These are phyloP conservation scores for Pezicula neosporulosa DNA, from an alignment of 2,329 filamentous ascomycete genomes.

Conservation along the genomic window DNA sequence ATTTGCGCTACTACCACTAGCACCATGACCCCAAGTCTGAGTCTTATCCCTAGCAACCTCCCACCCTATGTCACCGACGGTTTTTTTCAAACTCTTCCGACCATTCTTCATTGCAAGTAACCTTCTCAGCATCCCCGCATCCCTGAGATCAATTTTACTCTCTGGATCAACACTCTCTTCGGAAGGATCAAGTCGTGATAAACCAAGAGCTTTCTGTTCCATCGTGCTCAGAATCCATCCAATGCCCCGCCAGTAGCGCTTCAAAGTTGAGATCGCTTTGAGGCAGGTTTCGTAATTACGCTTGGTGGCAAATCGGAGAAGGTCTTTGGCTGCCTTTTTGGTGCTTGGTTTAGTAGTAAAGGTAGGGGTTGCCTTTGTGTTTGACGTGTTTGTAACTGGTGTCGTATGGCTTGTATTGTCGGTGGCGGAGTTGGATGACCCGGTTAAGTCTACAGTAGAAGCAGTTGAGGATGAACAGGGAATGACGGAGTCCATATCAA, in stretches of 20 bases:
- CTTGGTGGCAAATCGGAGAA: neutral
- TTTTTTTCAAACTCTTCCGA: neutral
- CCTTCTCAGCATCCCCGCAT: neutral
- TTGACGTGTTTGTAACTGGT: too few species aligned
- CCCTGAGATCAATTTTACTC: neutral
- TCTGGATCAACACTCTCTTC: conserved; percentile 4
- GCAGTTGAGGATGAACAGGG: neutral
- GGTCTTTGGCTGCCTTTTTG: neutral
- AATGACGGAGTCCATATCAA: neutral
- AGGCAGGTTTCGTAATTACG: conserved; percentile 3
- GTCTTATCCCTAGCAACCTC: neutral
- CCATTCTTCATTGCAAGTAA: neutral
- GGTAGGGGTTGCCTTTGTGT: too few species aligned
- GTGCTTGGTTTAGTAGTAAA: neutral
- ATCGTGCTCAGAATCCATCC: conserved; percentile 3
- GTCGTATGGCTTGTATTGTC: too few species aligned
- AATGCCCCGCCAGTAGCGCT: conserved; percentile 2
- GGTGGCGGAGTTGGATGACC: too few species aligned
- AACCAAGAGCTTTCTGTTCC: conserved; percentile 2
- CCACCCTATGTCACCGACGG: neutral
- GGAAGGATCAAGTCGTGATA: neutral
- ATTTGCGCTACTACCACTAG: too few species aligned
- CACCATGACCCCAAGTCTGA: neutral
- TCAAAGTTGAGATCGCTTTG: neutral
- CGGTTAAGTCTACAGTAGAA: neutral